Evolutionary conservation across 1,284 basidiomycete genomes (phyloP), one percentile per base, ranked within the genome.

Genomic region (Xerocomus nothofagi): DNA sequence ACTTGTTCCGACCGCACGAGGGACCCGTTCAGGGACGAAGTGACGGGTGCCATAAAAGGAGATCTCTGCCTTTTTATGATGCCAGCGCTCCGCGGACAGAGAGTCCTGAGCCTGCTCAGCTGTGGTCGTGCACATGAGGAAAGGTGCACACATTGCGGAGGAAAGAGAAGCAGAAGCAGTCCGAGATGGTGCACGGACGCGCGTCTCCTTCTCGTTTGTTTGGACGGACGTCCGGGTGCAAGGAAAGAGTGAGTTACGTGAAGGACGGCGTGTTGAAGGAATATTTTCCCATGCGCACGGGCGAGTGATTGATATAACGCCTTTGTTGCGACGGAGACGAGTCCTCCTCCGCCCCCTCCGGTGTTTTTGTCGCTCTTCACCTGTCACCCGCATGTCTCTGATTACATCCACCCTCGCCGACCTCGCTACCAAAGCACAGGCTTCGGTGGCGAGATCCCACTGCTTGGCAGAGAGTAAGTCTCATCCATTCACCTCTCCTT

Each of bases 251-350:
- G n/a, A 5, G 15, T 49, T 55, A 63, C 56, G 50, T 59, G 58
- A 63, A 11, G 33, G 5, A 18, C 44, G 45, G 51, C 37, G 39
- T 50, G 48, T 40, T 41, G 32, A n/a, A 31, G 36, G 36, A 39
- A 34, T 12, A 44, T 41, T 49, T 65, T 65, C 66, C 56, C 67
- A 69, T 62, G 59, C 33, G 49, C 1, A 47, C 34, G 44, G 29
- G n/a, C 23, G 38, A 29, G 18, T 38, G 54, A 47, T 41, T 34
- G 66, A 67, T 70, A 66, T 69, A 68, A 68, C 65, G 48, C 41
- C 44, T 50, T n/a, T 49, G 59, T 66, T 42, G 51, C 57, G 51
- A 62, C 51, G 62, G 55, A 37, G 38, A 48, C 33, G 34, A 34
- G 10, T 10, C 20, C 14, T 10, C 14, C 40, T 34, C 39, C 29